Evolutionary conservation across 1,139 yeast genomes (phyloP), one percentile per base, ranked within the genome.

Genomic region (Yamadazyma spencermartinsiae): DNA sequence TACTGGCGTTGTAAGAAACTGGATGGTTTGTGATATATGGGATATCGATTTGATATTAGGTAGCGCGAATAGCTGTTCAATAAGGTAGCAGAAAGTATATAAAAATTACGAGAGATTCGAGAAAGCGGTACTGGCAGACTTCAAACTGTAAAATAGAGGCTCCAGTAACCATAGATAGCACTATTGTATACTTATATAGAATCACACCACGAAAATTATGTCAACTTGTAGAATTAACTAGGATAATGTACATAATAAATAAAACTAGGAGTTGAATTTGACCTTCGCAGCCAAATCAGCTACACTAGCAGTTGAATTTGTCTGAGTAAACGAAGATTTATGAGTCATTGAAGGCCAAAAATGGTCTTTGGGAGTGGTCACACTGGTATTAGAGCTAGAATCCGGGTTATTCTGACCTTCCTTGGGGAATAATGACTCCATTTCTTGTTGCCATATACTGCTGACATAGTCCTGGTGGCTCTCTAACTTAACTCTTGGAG

Each of bases 231-330:
- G n/a, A n/a, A n/a, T n/a, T n/a, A n/a, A n/a, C n/a, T n/a, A n/a
- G n/a, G n/a, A 7, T 19, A 19, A 9, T 19, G 8, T 19, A 19
- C 21, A 19, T 6, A 19, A 19, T 19, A 19, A 19, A 19, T 19
- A 19, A n/a, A n/a, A 9, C 9, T 9, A 19, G 8, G 21, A 9
- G 14, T 27, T 27, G 17, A 44, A 28, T 19, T 36, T 36, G 3
- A 44, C 45, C 26, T 40, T 42, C n/a, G 41, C 23, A 1, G 48
- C 45, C 32, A 44, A 26, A 7, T 34, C 41, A 18, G 48, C 17
- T 16, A 41, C 40, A 20, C 43, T 41, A 20, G 31, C 27, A 19
- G n/a, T 20, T 20, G 12, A 8, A 41, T 17, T 7, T 27, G 35
- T 6, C 42, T 35, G n/a, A 42, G 42, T 39, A 20, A 40, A 44